phyloP scores from a whole-genome alignment of 129 eudicot genomes.

The Chrysanthemum makinoi region DNA sequence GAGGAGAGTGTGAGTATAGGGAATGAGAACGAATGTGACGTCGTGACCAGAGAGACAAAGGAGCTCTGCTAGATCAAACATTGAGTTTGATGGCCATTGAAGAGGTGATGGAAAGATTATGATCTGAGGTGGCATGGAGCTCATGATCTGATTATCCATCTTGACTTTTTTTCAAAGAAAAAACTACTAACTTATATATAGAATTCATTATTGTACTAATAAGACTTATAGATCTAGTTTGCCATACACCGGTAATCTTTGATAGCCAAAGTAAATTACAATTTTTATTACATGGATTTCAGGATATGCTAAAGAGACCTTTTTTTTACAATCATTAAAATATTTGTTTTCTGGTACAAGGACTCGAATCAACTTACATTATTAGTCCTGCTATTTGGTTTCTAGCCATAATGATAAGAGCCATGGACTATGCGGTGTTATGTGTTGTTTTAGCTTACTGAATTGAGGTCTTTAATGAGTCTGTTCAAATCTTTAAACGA shows the following conservation, averaged over 20 bases:
- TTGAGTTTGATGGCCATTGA: slow-evolving; percentile 27
- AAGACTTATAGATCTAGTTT: background rate
- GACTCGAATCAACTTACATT: background rate
- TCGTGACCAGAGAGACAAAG: slow-evolving; percentile 17
- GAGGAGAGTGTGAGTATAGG: slow-evolving; percentile 27
- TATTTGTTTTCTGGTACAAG: background rate
- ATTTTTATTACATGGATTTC: background rate
- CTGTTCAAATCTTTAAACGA: slow-evolving; percentile 38
- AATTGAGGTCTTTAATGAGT: slow-evolving; percentile 41
- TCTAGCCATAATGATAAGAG: background rate
- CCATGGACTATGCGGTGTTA: background rate
- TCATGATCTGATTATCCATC: slow-evolving; percentile 8
- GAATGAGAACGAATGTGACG: slow-evolving; percentile 13
- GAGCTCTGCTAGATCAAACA: slow-evolving; percentile 34
- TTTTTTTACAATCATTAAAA: background rate
- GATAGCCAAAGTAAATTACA: background rate
- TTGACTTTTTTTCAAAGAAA: background rate
- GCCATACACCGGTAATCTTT: background rate
- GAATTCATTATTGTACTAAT: background rate
- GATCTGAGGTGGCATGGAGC: slow-evolving; percentile 17
- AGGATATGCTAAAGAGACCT: background rate
- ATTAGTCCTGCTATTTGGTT: background rate
- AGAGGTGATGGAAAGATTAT: slow-evolving; percentile 30
- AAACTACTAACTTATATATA: background rate
- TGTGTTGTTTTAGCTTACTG: background rate